These are phyloP conservation scores for Penicillium sp. DNA, from an alignment of 2,329 filamentous ascomycete species.

Conservation along the genomic window DNA sequence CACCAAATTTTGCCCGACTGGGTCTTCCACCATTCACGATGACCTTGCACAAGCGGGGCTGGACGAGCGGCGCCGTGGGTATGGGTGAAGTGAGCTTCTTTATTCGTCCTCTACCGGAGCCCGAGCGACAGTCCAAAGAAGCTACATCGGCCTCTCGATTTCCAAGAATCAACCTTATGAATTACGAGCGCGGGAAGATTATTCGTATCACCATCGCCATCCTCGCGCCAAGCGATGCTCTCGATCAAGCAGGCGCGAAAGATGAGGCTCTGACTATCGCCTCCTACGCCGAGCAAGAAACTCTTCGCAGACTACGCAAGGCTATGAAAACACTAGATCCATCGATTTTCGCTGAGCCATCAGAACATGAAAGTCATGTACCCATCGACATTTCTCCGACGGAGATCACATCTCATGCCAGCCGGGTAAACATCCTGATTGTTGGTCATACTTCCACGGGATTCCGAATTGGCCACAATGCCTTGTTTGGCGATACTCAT, in stretches of 20 bases:
- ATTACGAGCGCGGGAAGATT: constrained; percentile 36
- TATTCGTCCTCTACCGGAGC: constrained; percentile 47
- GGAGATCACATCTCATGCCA: constrained; percentile 49
- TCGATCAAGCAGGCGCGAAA: neutral
- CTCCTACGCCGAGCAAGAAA: constrained; percentile 31
- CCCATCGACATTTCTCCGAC: constrained; percentile 39
- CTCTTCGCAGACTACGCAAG: constrained; percentile 22
- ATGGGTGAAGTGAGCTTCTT: constrained; percentile 56
- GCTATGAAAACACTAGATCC: constrained; percentile 22
- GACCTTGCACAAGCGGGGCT: constrained; percentile 55
- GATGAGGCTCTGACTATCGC: constrained; percentile 24
- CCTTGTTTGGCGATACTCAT: constrained; percentile 46
- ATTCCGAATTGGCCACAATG: constrained; percentile 56
- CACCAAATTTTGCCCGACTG: constrained; percentile 56
- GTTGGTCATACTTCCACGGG: constrained; percentile 56
- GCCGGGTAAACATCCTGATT: constrained; percentile 58
- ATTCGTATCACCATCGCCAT: constrained; percentile 45
- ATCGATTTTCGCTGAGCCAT: constrained; percentile 18
- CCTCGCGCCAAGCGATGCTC: constrained; percentile 39
- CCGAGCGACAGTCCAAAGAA: neutral
- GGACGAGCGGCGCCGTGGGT: constrained; percentile 52
- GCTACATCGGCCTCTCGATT: constrained; percentile 23
- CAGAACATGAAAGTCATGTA: constrained; percentile 12
- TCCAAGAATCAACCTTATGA: constrained; percentile 38
- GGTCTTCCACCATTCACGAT: constrained; percentile 54